These are phyloP conservation scores for Clarireedia homoeocarpa DNA, from an alignment of 2,329 filamentous ascomycete species.

Conservation along the genomic window DNA sequence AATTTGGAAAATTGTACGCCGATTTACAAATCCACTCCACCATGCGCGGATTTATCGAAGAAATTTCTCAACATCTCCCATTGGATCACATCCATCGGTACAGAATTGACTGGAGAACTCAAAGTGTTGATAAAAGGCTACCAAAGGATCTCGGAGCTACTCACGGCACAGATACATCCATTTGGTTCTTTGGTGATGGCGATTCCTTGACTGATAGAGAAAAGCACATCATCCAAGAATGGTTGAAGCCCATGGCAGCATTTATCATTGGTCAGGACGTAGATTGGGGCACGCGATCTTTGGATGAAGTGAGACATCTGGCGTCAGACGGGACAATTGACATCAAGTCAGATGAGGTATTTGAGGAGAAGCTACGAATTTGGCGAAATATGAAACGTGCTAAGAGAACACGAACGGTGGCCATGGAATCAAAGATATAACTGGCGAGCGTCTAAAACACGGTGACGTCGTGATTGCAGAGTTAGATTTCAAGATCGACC, in stretches of 20 bases:
- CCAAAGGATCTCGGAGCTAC: conserved; percentile 12
- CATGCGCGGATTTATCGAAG: conserved; percentile 12
- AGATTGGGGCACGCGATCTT: conserved; percentile 9
- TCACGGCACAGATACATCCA: conserved; percentile 14
- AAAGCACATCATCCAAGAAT: conserved; percentile 9
- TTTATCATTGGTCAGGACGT: conserved; percentile 11
- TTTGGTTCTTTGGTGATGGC: conserved; percentile 18
- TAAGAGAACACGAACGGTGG: neutral
- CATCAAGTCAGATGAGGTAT: conserved; percentile 12
- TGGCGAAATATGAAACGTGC: conserved; percentile 7
- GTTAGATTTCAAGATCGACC: too few species aligned
- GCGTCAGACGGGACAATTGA: conserved; percentile 10
- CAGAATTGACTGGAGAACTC: conserved; percentile 14
- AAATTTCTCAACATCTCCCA: conserved; percentile 6
- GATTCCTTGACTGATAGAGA: conserved; percentile 7
- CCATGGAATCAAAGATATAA: neutral
- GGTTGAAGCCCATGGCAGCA: conserved; percentile 12
- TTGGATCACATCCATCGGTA: conserved; percentile 12
- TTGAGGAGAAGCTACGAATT: conserved; percentile 9
- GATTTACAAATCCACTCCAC: conserved; percentile 18
- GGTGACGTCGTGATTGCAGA: too few species aligned
- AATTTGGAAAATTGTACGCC: conserved; percentile 15
- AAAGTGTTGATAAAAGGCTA: conserved; percentile 11
- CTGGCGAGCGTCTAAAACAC: neutral
- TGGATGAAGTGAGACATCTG: conserved; percentile 11